Base-by-base conservation (phyloP, 148 eudicot genomes). In the Simmondsia chinensis region DNA sequence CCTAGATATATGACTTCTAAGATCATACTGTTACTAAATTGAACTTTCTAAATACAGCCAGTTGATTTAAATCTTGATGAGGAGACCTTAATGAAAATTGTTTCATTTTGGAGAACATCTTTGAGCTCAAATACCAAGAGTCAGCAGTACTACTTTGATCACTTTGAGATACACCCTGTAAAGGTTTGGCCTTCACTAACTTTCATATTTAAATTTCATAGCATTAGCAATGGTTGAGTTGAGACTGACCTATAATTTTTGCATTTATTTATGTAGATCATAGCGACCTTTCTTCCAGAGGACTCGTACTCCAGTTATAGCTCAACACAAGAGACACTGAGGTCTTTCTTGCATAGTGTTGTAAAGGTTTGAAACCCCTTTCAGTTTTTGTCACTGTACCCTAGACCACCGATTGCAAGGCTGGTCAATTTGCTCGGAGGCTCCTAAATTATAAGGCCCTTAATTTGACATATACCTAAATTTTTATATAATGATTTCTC, bases 121-220 rank as follows among this genome's bases (percentile, higher is more conserved):
- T 94, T 86, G 29, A 79, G 89, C 50, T 63, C 95, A 36, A 76
- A 56, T 61, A 55, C 73, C 29, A 72, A 68, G 47, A 71, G 96
- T 69, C 94, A 51, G 55, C 83, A 76, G 22, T 93, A 93, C 64
- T 93, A 93, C 69, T 86, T 93, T 64, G 99, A 86, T 60, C 94
- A 82, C 67, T 93, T 93, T 60, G 99, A 86, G 80, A 80, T 93
- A 48, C 99, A 82, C 69, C 99, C 99, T 33, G 45, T 93, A 42
- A 93, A 85, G 94, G 99, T 93, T 21, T 48, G 16, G 39, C 58
- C 42, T 20, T 21, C 9, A 14, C 23, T 42, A 28, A 20, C 21
- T 22, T 27, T 36, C 5, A 10, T 15, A 18, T 25, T 48, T 50
- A 39, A 17, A 43, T 48, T n/a, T n/a, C n/a, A n/a, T n/a, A n/a